These are phyloP conservation scores for Mortierella sp. DNA, from an alignment of 371 early-diverging fungal species.

Conservation along the genomic window DNA sequence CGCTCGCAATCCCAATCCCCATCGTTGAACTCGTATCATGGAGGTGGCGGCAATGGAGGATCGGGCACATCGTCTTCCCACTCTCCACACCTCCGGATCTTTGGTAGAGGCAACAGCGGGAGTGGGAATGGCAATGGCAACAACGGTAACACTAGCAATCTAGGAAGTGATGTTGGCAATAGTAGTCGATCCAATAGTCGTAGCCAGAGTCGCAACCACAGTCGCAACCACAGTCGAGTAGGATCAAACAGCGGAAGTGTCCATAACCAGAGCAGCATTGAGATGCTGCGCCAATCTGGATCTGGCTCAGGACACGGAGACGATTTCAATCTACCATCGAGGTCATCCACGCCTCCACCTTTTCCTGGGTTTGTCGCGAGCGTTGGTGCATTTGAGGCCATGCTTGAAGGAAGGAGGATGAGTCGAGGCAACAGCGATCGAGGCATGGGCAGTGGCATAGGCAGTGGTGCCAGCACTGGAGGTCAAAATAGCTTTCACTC, in stretches of 20 bases:
- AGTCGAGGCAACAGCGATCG: slow-evolving; percentile 44
- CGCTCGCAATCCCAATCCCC: slow-evolving; percentile 45
- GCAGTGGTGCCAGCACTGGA: slow-evolving; percentile 29
- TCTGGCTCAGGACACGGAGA: slow-evolving; percentile 36
- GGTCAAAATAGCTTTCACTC: slow-evolving; percentile 50
- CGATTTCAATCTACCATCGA: slow-evolving; percentile 16
- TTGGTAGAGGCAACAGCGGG: slow-evolving; percentile 25
- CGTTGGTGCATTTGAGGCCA: slow-evolving; percentile 26
- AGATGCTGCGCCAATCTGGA: slow-evolving; percentile 29
- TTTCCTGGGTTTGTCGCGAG: neutral
- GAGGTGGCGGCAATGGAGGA: slow-evolving; percentile 7
- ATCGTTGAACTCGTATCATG: slow-evolving; percentile 14
- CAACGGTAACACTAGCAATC: neutral
- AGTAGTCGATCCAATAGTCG: slow-evolving; percentile 24
- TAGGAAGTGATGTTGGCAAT: neutral
- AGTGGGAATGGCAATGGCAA: slow-evolving; percentile 4
- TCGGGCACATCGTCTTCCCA: slow-evolving; percentile 35
- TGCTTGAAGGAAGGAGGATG: slow-evolving; percentile 46
- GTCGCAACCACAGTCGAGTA: slow-evolving; percentile 33
- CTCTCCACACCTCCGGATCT: slow-evolving; percentile 35
- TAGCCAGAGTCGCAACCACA: slow-evolving; percentile 33
- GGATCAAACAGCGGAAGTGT: slow-evolving; percentile 38
- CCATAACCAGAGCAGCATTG: slow-evolving; percentile 26
- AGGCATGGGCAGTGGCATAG: slow-evolving; percentile 8
- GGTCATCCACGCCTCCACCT: slow-evolving; percentile 22